These are phyloP conservation scores for Staphylotrichum tortipilum DNA, from an alignment of 495 filamentous ascomycete species.

Conservation along the genomic window DNA sequence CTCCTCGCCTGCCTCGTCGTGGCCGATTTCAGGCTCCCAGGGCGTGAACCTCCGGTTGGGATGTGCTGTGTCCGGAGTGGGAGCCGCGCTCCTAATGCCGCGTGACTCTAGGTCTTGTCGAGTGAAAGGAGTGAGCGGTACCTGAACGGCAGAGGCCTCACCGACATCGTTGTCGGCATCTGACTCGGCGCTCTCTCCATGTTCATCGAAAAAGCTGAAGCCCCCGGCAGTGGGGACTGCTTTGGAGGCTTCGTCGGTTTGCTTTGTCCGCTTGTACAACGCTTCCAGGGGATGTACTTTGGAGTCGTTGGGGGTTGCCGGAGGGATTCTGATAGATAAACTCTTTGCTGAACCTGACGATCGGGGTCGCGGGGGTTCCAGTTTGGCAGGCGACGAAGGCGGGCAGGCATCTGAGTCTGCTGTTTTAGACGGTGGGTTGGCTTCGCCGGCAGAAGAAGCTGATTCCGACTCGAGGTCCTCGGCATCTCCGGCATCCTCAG, in stretches of 20 bases:
- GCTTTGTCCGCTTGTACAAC: slow-evolving; percentile 67
- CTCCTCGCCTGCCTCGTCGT: slow-evolving; percentile 32
- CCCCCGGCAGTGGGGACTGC: slow-evolving; percentile 20
- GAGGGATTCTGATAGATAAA: slow-evolving; percentile 45
- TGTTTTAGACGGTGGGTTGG: background rate
- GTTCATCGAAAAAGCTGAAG: slow-evolving; percentile 45
- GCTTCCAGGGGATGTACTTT: slow-evolving; percentile 81
- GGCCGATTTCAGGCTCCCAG: slow-evolving; percentile 36
- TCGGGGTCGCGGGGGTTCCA: slow-evolving; percentile 25
- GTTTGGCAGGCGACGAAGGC: slow-evolving; percentile 13
- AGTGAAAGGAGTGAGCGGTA: slow-evolving; percentile 73
- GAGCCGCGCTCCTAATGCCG: slow-evolving; percentile 72
- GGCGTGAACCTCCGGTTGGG: slow-evolving; percentile 48
- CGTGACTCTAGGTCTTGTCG: slow-evolving; percentile 67
- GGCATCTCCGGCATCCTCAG: too few species aligned
- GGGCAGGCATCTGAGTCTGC: background rate
- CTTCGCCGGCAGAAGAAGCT: slow-evolving; percentile 21
- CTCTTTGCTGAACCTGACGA: slow-evolving; percentile 36
- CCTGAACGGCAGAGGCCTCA: slow-evolving; percentile 20
- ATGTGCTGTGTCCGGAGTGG: slow-evolving; percentile 89
- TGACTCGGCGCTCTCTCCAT: slow-evolving; percentile 40
- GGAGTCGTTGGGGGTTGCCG: slow-evolving; percentile 27
- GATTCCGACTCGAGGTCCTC: slow-evolving; percentile 17
- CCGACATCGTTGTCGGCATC: slow-evolving; percentile 30
- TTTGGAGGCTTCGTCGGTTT: slow-evolving; percentile 20